These are phyloP conservation scores for Pulveroboletus sp. DNA, from an alignment of 768 basidiomycete species.

Conservation along the genomic window DNA sequence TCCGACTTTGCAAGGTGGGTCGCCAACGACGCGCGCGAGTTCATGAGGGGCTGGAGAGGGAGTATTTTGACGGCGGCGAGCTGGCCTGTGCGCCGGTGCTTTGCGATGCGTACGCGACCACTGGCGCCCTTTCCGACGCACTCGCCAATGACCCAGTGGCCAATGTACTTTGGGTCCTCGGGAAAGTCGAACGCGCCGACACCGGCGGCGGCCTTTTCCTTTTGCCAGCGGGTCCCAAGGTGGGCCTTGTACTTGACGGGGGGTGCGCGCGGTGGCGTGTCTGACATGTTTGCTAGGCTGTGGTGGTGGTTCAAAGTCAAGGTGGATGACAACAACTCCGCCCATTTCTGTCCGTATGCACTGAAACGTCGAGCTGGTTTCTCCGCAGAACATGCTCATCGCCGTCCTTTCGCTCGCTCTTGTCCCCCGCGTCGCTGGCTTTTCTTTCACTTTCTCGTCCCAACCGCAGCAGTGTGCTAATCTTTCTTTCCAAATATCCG, in stretches of 20 bases:
- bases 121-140: constrained; percentile 93
- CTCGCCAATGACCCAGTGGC: constrained; percentile 91
- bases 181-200: constrained; percentile 74
- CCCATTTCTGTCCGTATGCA: too few species aligned
- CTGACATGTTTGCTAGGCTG: constrained; percentile 29
- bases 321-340: constrained; percentile 10
- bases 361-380: constrained; percentile 5
- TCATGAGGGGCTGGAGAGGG: constrained; percentile 74
- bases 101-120: constrained; percentile 92
- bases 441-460: constrained; percentile 41
- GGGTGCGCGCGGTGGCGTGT: constrained; percentile 67
- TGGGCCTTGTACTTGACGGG: constrained; percentile 70
- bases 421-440: constrained; percentile 35
- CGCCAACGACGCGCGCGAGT: constrained; percentile 65
- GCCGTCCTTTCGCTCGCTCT: constrained; percentile 11
- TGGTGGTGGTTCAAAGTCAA: constrained; percentile 14
- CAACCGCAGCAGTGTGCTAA: constrained; percentile 66
- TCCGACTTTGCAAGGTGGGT: constrained; percentile 71
- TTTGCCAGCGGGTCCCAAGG: constrained; percentile 81
- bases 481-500: constrained; percentile 56
- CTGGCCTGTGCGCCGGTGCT: constrained; percentile 80
- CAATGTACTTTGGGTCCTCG: constrained; percentile 82
- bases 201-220: constrained; percentile 82
- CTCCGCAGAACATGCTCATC: constrained; percentile 16
- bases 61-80: constrained; percentile 97